Evolutionary conservation across 2,329 filamentous ascomycete genomes (phyloP).

Genomic region (Fusarium sacchari): DNA sequence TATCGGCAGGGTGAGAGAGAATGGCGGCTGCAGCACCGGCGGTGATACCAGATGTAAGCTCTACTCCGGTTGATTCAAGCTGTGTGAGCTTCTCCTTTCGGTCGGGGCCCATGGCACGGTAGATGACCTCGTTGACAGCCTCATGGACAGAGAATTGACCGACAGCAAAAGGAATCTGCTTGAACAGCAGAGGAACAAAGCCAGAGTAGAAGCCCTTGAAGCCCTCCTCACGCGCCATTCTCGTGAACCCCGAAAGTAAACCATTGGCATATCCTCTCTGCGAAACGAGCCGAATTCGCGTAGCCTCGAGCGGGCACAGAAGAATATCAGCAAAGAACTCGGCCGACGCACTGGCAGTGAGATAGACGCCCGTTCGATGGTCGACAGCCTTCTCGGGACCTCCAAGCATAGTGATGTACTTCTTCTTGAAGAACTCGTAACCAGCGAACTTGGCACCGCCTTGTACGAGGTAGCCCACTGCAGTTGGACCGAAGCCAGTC

Average conservation of each 20-base stretch:
- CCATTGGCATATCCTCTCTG: slow-evolving; percentile 81
- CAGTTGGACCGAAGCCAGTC: slow-evolving; percentile 86
- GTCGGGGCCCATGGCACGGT: slow-evolving; percentile 71
- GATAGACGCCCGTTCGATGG: slow-evolving; percentile 71
- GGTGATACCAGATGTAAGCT: slow-evolving; percentile 85
- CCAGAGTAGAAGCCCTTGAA: slow-evolving; percentile 88
- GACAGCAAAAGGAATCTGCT: slow-evolving; percentile 93
- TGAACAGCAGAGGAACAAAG: slow-evolving; percentile 86
- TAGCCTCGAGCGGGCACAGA: slow-evolving; percentile 91
- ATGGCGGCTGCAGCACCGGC: slow-evolving; percentile 90
- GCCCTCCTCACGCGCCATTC: slow-evolving; percentile 80
- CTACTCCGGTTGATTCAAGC: slow-evolving; percentile 81
- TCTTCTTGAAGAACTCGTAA: slow-evolving; percentile 95
- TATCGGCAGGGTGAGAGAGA: slow-evolving; percentile 88
- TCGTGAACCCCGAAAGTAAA: slow-evolving; percentile 75
- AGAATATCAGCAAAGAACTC: slow-evolving; percentile 82
- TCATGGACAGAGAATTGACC: slow-evolving; percentile 96
- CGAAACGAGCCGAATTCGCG: slow-evolving; percentile 79
- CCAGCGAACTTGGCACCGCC: slow-evolving; percentile 91
- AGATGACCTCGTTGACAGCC: slow-evolving; percentile 83
- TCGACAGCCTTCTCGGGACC: slow-evolving; percentile 57
- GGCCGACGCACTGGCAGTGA: slow-evolving; percentile 74
- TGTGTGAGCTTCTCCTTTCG: slow-evolving; percentile 74
- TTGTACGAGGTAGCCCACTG: slow-evolving; percentile 89
- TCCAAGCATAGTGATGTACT: slow-evolving; percentile 76